A percentile compares a stretch with the other conserved stretches of the same genome.
These are phyloP conservation scores for Ascochyta rabiei DNA, from an alignment of 2,329 filamentous ascomycete genomes.

Conservation along the genomic window DNA sequence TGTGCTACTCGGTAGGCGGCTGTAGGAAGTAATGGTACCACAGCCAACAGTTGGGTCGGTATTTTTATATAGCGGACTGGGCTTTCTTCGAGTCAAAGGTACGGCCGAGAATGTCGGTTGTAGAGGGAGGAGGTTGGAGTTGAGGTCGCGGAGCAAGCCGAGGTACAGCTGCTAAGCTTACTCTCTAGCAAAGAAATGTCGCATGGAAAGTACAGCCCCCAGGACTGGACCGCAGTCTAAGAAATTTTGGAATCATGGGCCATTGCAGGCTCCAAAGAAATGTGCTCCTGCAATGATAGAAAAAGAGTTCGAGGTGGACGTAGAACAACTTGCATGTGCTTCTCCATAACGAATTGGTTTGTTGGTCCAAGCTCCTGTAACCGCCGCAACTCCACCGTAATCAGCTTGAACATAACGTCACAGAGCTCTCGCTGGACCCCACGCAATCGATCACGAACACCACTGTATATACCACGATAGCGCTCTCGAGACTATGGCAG, in stretches of 20 bases:
- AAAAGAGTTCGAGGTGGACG: not conserved
- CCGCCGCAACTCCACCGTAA: slow-evolving; percentile 21
- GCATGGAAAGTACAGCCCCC: not conserved
- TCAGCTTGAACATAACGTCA: slow-evolving; percentile 32
- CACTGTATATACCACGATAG: not conserved
- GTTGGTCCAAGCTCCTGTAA: slow-evolving; percentile 2
- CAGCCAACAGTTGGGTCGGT: not conserved
- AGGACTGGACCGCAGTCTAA: not conserved
- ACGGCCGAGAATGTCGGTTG: slow-evolving; percentile 26
- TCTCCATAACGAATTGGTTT: not conserved
- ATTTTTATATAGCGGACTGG: slow-evolving; percentile 11
- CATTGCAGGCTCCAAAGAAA: not conserved
- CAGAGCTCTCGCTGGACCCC: not conserved
- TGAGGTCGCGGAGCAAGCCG: slow-evolving; percentile 23
- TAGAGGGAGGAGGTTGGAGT: slow-evolving; percentile 7
- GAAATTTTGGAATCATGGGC: not conserved
- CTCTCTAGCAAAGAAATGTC: slow-evolving; percentile 1
- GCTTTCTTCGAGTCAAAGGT: slow-evolving; percentile 25
- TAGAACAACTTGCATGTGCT: slow-evolving; percentile 1
- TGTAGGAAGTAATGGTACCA: too few relatives aligned
- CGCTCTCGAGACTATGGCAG: slow-evolving; percentile 57
- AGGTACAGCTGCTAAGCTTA: slow-evolving; percentile 27
- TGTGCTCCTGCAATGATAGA: not conserved
- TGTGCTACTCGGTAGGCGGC: not conserved
- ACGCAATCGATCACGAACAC: slow-evolving; percentile 6